Evolutionary conservation across 2,329 filamentous ascomycete genomes (phyloP), one percentile per base, ranked within the genome.

Genomic region (Zalaria obscura): DNA sequence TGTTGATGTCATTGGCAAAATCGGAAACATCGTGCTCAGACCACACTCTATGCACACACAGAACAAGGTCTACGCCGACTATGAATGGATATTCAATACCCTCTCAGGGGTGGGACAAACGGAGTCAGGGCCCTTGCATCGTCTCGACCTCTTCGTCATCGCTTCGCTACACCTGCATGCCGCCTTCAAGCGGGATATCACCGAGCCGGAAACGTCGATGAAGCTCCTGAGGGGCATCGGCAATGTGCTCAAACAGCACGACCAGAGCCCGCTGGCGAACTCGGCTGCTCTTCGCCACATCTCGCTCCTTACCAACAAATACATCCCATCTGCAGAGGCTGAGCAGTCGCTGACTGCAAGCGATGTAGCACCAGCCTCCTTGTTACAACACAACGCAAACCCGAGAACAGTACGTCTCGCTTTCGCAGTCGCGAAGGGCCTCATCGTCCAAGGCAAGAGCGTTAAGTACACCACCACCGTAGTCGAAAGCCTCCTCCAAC

Each of bases 361-460:
- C 5, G 48, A 45, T 10, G 45, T 59, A 5, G 54, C 57, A 40
- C 56, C 68, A 42, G 56, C 61, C n/a, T 51, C 56, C 1, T 50
- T 69, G 3, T 54, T 67, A 7, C 47, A 56, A 50, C 40, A 49
- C 53, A 44, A 50, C 4, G 45, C 55, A 25, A 60, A 55, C 28
- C 53, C 62, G 4, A 56, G 63, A 40, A 62, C 60, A 28, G 68
- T 78, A 48, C 66, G 68, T 25, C 66, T 75, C 18, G 63, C 74
- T 36, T 79, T 81, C 55, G 75, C 76, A 50, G 61, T 78, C 33
- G 60, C 72, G 5, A 80, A 79, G 53, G 75, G 73, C 5, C 64
- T 81, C 1, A 57, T 77, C 18, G 61, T 80, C 8, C 70, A 76
- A 58, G 55, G 61, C 54, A 52, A 73, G 61, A 55, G 67, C 56